These are phyloP conservation scores for Candida tammaniensis DNA, from an alignment of 805 yeast species.

Conservation along the genomic window DNA sequence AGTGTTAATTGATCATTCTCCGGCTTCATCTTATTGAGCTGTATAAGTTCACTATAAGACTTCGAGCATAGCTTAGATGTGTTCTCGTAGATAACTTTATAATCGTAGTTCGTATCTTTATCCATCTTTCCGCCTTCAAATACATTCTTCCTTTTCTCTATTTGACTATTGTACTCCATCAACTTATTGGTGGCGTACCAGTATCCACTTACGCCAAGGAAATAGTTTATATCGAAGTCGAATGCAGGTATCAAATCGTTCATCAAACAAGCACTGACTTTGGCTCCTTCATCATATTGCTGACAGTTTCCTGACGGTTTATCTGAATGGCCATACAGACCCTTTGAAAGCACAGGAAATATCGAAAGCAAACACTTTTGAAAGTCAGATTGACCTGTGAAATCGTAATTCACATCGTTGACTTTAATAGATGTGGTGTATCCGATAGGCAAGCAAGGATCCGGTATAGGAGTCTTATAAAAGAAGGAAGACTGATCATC, in stretches of 20 bases:
- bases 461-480: slow-evolving; percentile 32
- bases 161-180: slow-evolving; percentile 28
- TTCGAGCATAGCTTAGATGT: slow-evolving; percentile 49
- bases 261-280: slow-evolving; percentile 48
- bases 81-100: slow-evolving; percentile 38
- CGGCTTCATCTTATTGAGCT: slow-evolving; percentile 27
- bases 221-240: slow-evolving; percentile 54
- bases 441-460: slow-evolving; percentile 59
- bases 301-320: slow-evolving; percentile 26
- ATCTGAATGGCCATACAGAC: slow-evolving; percentile 23
- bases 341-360: slow-evolving; percentile 42
- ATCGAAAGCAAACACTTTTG: slow-evolving; percentile 45
- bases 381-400: slow-evolving; percentile 55
- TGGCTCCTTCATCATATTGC: slow-evolving; percentile 25
- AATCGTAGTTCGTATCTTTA: slow-evolving; percentile 37
- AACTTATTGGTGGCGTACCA: slow-evolving; percentile 59
- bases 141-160: slow-evolving; percentile 1
- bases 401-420: slow-evolving; percentile 27
- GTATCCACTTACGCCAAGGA: slow-evolving; percentile 66
- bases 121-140: slow-evolving; percentile 3
- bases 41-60: slow-evolving; percentile 34
- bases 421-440: slow-evolving; percentile 25
- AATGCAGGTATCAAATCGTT: slow-evolving; percentile 54
- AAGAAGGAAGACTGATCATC: slow-evolving; percentile 7
- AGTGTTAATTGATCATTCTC: slow-evolving; percentile 29